A percentile compares a stretch with the other conserved stretches of the same genome.
Evolutionary conservation across 2,329 filamentous ascomycete species (phyloP).

Genomic region (Herpotrichia juniperi): DNA sequence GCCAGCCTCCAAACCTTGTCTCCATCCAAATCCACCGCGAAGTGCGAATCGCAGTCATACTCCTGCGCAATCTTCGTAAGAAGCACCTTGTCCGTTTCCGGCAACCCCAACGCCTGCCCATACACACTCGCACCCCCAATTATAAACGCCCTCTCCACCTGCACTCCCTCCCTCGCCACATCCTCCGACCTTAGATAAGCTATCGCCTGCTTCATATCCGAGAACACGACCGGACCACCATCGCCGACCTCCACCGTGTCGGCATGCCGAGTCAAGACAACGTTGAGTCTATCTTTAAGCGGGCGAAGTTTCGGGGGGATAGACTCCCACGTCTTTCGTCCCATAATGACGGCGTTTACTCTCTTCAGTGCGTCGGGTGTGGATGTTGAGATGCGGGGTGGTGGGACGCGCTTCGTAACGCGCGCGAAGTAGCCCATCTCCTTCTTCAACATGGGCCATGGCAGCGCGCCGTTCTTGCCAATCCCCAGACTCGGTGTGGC

Average conservation of each 20-base stretch:
- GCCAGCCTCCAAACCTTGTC: conserved; percentile 61
- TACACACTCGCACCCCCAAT: conserved; percentile 94
- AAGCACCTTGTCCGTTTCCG: conserved; percentile 67
- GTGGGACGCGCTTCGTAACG: conserved; percentile 73
- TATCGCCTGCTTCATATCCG: conserved; percentile 65
- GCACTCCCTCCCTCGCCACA: background rate
- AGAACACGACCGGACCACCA: conserved; percentile 60
- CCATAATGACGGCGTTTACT: conserved; percentile 84
- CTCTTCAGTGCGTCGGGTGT: conserved; percentile 7
- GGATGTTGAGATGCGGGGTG: conserved; percentile 1
- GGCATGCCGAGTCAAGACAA: conserved; percentile 71
- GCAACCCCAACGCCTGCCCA: conserved; percentile 66
- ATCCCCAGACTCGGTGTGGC: conserved; percentile 91
- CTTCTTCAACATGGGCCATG: conserved; percentile 85
- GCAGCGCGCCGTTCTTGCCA: conserved; percentile 76
- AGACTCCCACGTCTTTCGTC: conserved; percentile 93
- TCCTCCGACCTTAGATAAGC: conserved; percentile 7
- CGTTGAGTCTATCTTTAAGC: conserved; percentile 78
- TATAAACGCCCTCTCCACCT: conserved; percentile 65
- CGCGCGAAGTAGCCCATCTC: conserved; percentile 97
- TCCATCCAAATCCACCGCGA: conserved; percentile 64
- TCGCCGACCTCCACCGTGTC: conserved; percentile 17
- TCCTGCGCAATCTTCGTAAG: conserved; percentile 72
- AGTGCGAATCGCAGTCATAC: conserved; percentile 79
- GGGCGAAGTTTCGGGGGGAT: conserved; percentile 82